Conservation (phyloP, 306 rosid genomes). For the Casuarina equisetifolia region DNA sequence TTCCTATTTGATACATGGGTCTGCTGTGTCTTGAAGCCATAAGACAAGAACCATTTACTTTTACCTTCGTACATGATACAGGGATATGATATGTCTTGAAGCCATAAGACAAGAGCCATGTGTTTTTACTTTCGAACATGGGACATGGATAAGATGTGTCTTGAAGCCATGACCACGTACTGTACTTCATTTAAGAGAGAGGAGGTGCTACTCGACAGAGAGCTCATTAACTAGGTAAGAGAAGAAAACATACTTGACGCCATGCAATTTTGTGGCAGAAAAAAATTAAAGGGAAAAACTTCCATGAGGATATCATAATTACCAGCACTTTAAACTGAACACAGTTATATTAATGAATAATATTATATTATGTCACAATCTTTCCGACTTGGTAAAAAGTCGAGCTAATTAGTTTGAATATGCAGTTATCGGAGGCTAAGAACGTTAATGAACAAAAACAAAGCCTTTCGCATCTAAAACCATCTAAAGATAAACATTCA, state of each 20-base stretch:
- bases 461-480: not conserved
- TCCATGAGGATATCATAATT: conserved; percentile 19
- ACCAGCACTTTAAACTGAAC: conserved; percentile 3
- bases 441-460: not conserved
- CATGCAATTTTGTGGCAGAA: conserved; percentile 15
- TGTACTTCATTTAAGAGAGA: not conserved
- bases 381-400: not conserved
- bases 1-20: not conserved
- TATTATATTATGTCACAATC: not conserved
- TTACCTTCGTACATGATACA: too few relatives aligned
- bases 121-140: not conserved
- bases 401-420: not conserved
- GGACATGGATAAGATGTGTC: not conserved
- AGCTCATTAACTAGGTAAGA: not conserved
- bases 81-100: too few relatives aligned
- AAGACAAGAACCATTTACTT: not conserved
- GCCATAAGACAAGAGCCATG: not conserved
- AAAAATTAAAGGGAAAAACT: not conserved
- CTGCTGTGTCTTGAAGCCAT: not conserved
- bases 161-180: not conserved
- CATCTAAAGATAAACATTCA: not conserved
- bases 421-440: not conserved
- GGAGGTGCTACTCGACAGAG: not conserved
- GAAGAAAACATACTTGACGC: conserved; percentile 6
- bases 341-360: not conserved